Evolutionary conservation across 1,139 yeast species (phyloP), one percentile per base, ranked within the genome.

Genomic region (Yamadazyma oceani): DNA sequence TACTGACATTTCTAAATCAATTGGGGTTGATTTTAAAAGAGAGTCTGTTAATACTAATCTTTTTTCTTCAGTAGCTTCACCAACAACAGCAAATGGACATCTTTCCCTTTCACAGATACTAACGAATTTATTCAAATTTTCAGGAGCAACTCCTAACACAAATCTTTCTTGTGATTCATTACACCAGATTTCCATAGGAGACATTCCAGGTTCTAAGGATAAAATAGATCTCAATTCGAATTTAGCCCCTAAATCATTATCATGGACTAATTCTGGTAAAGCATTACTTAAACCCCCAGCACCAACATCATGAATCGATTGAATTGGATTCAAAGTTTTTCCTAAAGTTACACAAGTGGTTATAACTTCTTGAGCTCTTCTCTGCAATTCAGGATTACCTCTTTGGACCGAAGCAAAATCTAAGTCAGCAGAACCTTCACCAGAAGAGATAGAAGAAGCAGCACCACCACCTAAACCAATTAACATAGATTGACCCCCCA

Each of bases 391-490:
- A 23, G 99, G 98, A 68, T 94, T 94, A 42, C 98, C 98, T 71
- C 99, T 83, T 72, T 94, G 99, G 30, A 94, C 99, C 17, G 97
- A 90, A 14, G 98, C 98, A 66, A 90, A 94, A 70, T 94, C 99
- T 51, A 94, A 78, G 48, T 85, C 96, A 15, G 97, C 96, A 32
- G 95, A 85, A 36, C 95, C 96, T 62, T 89, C 97, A 54, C 97
- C 97, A 17, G 97, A 86, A 13, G 95, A 80, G 37, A 90, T 79
- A 8, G 96, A 87, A 5, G 98, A 92, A 8, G 98, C 98, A 34
- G 98, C 98, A 68, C 99, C 99, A 58, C 99, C 99, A 57, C 99
- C 99, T 42, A 92, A 77, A 57, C 99, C 99, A 65, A 94, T 92
- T 54, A 94, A 78, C 98, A 94, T 92, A n/a, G 90, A 86, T 53